Evolutionary conservation across 768 basidiomycete genomes (phyloP).

Genomic region (Flagelloscypha sp.): DNA sequence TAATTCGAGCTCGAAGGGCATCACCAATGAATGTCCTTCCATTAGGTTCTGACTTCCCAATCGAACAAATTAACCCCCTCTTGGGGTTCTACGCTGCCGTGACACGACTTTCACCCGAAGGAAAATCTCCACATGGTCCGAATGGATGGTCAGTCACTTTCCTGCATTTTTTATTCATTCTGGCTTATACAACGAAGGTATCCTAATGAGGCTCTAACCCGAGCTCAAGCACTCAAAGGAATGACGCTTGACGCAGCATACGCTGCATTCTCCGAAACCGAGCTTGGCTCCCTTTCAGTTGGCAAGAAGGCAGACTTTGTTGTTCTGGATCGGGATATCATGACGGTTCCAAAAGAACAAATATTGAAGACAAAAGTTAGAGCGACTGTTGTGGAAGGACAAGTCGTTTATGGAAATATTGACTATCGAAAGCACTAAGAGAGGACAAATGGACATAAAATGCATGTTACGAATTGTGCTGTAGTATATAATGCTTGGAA

Average conservation of each 20-base stretch:
- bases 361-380: slow-evolving; percentile 59
- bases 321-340: slow-evolving; percentile 72
- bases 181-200: slow-evolving; percentile 45
- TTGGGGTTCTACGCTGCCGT: slow-evolving; percentile 87
- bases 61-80: slow-evolving; percentile 85
- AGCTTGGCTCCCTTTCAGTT: slow-evolving; percentile 59
- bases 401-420: slow-evolving; percentile 62
- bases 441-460: no score
- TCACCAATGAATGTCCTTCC: slow-evolving; percentile 55
- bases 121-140: slow-evolving; percentile 73
- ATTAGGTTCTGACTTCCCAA: slow-evolving; percentile 90
- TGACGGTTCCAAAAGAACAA: slow-evolving; percentile 51
- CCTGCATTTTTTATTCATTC: not conserved
- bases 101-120: slow-evolving; percentile 57
- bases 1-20: slow-evolving; percentile 23
- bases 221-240: slow-evolving; percentile 77
- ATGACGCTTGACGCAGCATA: slow-evolving; percentile 90
- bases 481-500: no score
- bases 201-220: slow-evolving; percentile 63
- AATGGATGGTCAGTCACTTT: slow-evolving; percentile 62
- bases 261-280: slow-evolving; percentile 69
- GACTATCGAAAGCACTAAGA: no score
- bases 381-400: slow-evolving; percentile 73
- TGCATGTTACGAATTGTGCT: no score
- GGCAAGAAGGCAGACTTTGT: slow-evolving; percentile 90